Percentiles rank a stretch among this genome's conserved stretches.
Evolutionary conservation across 345 rosid genomes (phyloP).

Genomic region (Iberis pinnata): DNA sequence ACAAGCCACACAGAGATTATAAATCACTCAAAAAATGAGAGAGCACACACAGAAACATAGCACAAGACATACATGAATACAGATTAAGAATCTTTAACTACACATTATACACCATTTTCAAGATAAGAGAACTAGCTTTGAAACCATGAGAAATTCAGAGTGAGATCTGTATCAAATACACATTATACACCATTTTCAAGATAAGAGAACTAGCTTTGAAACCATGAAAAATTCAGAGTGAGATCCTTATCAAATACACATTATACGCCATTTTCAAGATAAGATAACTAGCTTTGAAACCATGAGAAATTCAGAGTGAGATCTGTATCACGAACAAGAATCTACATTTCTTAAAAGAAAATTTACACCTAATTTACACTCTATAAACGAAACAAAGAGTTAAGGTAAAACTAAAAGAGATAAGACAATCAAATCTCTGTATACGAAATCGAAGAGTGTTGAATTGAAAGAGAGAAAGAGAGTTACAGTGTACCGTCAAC

Average conservation of each 20-base stretch:
- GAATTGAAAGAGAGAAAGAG: not conserved
- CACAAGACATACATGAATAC: too few relatives aligned
- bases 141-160: too few relatives aligned
- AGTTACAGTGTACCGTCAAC: constrained; percentile 13
- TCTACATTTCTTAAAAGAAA: not conserved
- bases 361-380: constrained; percentile 5
- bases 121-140: too few relatives aligned
- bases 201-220: too few relatives aligned
- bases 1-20: too few relatives aligned
- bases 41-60: not conserved
- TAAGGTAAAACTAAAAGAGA: not conserved
- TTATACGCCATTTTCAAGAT: not conserved
- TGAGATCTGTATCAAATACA: too few relatives aligned
- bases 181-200: too few relatives aligned
- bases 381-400: not conserved
- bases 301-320: not conserved
- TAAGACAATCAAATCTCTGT: not conserved
- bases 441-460: not conserved
- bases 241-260: constrained; percentile 13
- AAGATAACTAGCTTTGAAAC: not conserved
- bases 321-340: constrained; percentile 1
- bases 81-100: too few relatives aligned
- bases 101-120: too few relatives aligned
- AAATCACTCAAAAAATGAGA: not conserved
- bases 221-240: not conserved